A percentile compares a stretch with the other conserved stretches of the same genome.
These are phyloP conservation scores for Phallus indusiatus DNA, from an alignment of 768 basidiomycete species.

Conservation along the genomic window DNA sequence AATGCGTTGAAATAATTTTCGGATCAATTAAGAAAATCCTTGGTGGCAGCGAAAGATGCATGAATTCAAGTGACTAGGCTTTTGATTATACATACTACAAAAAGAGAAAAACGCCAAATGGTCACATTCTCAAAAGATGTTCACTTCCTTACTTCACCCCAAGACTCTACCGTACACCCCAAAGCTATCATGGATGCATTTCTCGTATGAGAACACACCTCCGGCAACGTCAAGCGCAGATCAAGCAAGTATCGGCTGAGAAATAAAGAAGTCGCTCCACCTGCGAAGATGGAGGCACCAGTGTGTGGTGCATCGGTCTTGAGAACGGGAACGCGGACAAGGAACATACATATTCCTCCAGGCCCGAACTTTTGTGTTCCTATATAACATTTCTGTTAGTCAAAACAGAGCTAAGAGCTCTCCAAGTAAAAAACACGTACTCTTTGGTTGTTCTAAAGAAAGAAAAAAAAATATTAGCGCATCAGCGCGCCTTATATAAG, in stretches of 20 bases:
- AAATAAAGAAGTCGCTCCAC: conserved; percentile 8
- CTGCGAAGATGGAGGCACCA: conserved; percentile 3
- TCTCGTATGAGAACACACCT: conserved; percentile 7
- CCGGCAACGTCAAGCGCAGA: conserved; percentile 1
- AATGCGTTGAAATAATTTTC: too few species aligned
- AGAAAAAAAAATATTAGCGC: conserved; percentile 13
- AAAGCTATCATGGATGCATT: conserved; percentile 6
- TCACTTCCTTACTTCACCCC: conserved; percentile 4
- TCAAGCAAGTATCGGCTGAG: conserved; percentile 1
- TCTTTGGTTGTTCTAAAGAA: conserved; percentile 44
- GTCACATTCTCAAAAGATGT: background rate
- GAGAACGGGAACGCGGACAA: conserved; percentile 64
- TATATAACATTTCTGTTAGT: conserved; percentile 26
- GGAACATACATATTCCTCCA: conserved; percentile 72
- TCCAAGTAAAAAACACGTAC: conserved; percentile 6
- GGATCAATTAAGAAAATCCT: too few species aligned
- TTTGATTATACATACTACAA: too few species aligned
- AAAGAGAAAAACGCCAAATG: background rate
- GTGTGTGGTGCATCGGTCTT: conserved; percentile 12
- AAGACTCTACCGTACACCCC: background rate
- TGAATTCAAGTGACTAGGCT: too few species aligned
- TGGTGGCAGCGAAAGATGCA: too few species aligned
- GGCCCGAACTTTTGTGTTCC: conserved; percentile 93
- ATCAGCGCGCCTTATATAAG: conserved; percentile 13
- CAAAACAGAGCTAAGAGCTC: background rate